These are phyloP conservation scores for Backusella macrospora DNA, from an alignment of 192 early-diverging fungal genomes.

Conservation along the genomic window DNA sequence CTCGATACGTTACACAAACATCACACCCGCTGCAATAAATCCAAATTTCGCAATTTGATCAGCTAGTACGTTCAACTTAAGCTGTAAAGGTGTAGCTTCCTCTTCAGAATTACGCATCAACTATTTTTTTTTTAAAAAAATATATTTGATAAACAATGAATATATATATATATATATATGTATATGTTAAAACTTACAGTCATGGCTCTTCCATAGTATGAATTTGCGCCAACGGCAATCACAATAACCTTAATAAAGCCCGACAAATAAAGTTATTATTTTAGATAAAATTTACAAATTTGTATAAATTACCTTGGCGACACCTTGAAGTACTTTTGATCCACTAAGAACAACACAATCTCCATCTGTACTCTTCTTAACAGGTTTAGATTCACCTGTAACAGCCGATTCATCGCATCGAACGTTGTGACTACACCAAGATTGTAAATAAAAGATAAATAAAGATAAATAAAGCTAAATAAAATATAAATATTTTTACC, in stretches of 20 bases:
- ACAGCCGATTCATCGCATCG: slow-evolving; percentile 87
- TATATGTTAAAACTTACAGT: slow-evolving; percentile 50
- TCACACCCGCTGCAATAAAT: slow-evolving; percentile 75
- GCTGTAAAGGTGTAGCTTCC: slow-evolving; percentile 91
- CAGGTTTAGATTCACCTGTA: slow-evolving; percentile 89
- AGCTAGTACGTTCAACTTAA: slow-evolving; percentile 86
- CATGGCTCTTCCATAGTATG: slow-evolving; percentile 90
- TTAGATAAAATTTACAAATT: slow-evolving; percentile 2
- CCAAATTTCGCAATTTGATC: slow-evolving; percentile 96
- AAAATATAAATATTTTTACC: slow-evolving; percentile 25
- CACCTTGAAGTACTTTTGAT: slow-evolving; percentile 88
- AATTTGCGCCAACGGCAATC: slow-evolving; percentile 84
- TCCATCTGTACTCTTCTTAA: slow-evolving; percentile 68
- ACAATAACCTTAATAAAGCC: slow-evolving; percentile 61
- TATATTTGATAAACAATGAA: neutral
- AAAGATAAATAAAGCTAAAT: neutral
- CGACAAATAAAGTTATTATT: neutral
- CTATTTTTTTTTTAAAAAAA: neutral
- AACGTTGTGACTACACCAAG: slow-evolving; percentile 62
- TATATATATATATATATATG: neutral
- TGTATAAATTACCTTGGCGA: slow-evolving; percentile 49
- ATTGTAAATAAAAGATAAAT: neutral
- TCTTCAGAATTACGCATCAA: slow-evolving; percentile 68
- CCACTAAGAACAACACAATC: slow-evolving; percentile 90
- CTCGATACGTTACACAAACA: slow-evolving; percentile 63